A percentile compares a stretch with the other conserved stretches of the same genome.
Evolutionary conservation across 176 grass and related monocot genomes (phyloP).

Genomic region (Poa annua): DNA sequence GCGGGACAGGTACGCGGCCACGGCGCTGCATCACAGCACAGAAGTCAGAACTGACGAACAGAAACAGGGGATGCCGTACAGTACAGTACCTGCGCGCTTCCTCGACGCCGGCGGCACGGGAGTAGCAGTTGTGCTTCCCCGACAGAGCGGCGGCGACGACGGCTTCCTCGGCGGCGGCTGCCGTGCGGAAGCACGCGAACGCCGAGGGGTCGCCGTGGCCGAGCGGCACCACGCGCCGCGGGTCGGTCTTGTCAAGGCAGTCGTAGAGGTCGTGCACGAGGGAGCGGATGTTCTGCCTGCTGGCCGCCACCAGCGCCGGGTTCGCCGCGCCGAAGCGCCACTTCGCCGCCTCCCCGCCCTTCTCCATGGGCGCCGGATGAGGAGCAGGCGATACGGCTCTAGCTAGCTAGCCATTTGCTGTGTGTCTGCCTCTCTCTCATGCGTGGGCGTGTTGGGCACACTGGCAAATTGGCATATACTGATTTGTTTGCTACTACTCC

Average conservation of each 20-base stretch:
- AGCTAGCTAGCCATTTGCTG: too few relatives aligned
- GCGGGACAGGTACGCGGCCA: slow-evolving; percentile 55
- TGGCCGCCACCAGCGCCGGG: slow-evolving; percentile 24
- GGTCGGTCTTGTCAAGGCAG: slow-evolving; percentile 31
- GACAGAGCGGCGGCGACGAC: slow-evolving; percentile 13
- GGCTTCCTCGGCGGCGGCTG: slow-evolving; percentile 22
- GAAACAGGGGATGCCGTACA: background rate
- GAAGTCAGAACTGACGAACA: background rate
- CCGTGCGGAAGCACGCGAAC: slow-evolving; percentile 48
- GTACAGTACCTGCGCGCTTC: slow-evolving; percentile 36
- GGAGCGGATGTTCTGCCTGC: slow-evolving; percentile 29
- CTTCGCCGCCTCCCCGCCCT: background rate
- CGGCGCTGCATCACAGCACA: slow-evolving; percentile 36
- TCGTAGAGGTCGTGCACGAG: background rate
- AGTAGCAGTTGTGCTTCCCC: slow-evolving; percentile 36
- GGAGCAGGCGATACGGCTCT: too few relatives aligned
- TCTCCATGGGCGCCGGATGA: slow-evolving; percentile 3
- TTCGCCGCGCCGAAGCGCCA: slow-evolving; percentile 49
- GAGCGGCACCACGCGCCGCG: slow-evolving; percentile 42
- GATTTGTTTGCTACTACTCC: too few relatives aligned
- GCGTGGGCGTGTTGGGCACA: too few relatives aligned
- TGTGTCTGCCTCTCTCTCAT: too few relatives aligned
- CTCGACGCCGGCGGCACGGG: slow-evolving; percentile 1
- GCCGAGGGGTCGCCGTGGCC: slow-evolving; percentile 50
- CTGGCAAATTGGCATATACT: too few relatives aligned